Percentiles rank a stretch among this genome's conserved stretches.
Conservation (phyloP, 257 asterid species). For the Anisodus acutangulus region DNA sequence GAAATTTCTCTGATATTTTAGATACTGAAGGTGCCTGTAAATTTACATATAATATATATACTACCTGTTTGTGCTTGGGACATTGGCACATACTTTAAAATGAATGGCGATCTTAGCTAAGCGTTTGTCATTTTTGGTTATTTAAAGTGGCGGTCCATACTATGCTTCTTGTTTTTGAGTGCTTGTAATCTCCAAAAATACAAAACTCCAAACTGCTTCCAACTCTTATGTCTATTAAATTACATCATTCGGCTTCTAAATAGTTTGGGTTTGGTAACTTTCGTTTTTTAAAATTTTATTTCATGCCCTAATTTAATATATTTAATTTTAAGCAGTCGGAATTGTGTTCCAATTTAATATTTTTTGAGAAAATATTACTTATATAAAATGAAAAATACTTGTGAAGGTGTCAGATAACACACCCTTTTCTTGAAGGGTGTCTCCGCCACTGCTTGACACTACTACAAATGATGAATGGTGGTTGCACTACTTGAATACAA, state of each 20-base stretch:
- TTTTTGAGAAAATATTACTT: too few species aligned
- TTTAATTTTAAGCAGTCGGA: too few species aligned
- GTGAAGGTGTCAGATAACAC: too few species aligned
- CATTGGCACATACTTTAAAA: not conserved
- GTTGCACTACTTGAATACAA: too few species aligned
- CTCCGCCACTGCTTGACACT: too few species aligned
- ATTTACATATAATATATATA: not conserved
- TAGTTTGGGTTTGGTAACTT: not conserved
- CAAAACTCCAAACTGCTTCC: not conserved
- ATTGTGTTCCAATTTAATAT: too few species aligned
- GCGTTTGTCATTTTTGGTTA: not conserved
- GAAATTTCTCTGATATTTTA: not conserved
- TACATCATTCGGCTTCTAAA: not conserved
- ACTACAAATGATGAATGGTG: too few species aligned
- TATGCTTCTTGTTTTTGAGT: constrained; percentile 12
- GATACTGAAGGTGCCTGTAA: not conserved
- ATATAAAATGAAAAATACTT: too few species aligned
- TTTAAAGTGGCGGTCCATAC: not conserved
- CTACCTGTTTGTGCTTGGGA: not conserved
- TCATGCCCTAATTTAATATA: not conserved
- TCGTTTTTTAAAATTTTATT: not conserved
- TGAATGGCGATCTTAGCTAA: not conserved
- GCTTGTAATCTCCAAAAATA: not conserved
- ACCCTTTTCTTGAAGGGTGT: too few species aligned
- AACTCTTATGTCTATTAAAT: too few species aligned